Percentiles rank a stretch among this genome's conserved stretches.
Evolutionary conservation across 208 protist genomes (phyloP).

Genomic region (Crithidia acanthocephali): DNA sequence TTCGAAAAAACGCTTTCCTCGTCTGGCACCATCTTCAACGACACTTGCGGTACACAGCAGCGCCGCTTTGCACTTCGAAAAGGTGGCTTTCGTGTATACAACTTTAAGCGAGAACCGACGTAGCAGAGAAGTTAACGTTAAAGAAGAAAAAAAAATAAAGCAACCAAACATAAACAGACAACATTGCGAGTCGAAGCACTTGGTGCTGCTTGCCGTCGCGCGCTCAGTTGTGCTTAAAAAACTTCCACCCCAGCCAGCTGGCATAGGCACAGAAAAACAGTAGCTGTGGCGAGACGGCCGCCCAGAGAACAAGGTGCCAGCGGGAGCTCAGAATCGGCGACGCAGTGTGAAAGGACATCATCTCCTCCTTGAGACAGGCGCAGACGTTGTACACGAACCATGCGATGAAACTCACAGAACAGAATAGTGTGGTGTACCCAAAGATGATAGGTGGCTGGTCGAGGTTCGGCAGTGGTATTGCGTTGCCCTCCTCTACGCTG

Average conservation of each 20-base stretch:
- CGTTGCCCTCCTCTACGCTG: constrained; percentile 15
- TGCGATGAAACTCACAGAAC: constrained; percentile 18
- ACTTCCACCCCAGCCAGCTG: constrained; percentile 41
- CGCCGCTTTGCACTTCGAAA: no score
- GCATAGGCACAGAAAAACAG: constrained; percentile 38
- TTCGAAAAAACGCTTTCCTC: no score
- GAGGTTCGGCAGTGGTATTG: constrained; percentile 25
- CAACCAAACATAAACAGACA: no score
- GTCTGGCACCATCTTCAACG: no score
- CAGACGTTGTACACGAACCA: constrained; percentile 31
- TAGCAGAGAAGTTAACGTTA: no score
- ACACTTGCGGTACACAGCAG: no score
- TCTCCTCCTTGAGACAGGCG: constrained; percentile 10
- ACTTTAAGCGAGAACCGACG: no score
- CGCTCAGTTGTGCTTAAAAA: constrained; percentile 37
- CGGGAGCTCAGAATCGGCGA: constrained; percentile 29
- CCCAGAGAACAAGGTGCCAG: constrained; percentile 38
- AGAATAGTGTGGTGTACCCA: constrained; percentile 30
- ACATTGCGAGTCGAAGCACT: no score
- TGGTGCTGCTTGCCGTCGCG: no score
- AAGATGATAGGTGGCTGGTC: constrained; percentile 22
- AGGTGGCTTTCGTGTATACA: no score
- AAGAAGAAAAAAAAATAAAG: no score
- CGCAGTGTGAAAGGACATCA: constrained; percentile 15
- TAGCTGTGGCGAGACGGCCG: constrained; percentile 30